Percentiles rank a stretch among this genome's conserved stretches.
These are phyloP conservation scores for Magnolia changhungtana DNA, from an alignment of 164 flowering plant species.

Conservation along the genomic window DNA sequence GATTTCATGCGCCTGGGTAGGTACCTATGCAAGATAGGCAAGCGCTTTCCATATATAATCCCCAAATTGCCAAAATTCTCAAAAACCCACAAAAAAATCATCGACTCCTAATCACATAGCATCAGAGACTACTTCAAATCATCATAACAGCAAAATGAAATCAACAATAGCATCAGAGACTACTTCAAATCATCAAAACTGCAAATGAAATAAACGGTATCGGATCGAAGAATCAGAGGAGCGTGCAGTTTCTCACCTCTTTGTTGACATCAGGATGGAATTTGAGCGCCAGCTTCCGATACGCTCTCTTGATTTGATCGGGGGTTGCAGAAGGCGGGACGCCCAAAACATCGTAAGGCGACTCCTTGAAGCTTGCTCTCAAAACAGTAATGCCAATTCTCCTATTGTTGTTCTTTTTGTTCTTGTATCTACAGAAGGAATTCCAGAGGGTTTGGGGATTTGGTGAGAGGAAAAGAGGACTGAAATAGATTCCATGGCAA, in stretches of 20 bases:
- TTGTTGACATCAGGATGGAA: constrained; percentile 97
- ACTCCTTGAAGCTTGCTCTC: constrained; percentile 57
- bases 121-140: background rate
- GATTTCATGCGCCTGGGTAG: too few species aligned
- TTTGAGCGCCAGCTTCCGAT: constrained; percentile 87
- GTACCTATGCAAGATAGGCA: too few species aligned
- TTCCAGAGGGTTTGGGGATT: background rate
- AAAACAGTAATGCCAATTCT: constrained; percentile 15
- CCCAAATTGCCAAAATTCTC: background rate
- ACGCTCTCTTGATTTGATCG: constrained; percentile 81
- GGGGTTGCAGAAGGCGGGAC: constrained; percentile 71
- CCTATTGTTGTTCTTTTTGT: constrained; percentile 19
- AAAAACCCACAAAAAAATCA: background rate
- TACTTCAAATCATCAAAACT: background rate
- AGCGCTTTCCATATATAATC: too few species aligned
- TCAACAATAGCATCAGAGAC: background rate
- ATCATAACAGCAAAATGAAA: background rate
- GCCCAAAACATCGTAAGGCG: constrained; percentile 86
- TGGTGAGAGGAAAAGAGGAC: constrained; percentile 1
- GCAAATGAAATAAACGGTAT: background rate
- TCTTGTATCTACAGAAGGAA: background rate
- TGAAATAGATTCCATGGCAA: constrained; percentile 18
- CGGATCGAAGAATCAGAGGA: background rate
- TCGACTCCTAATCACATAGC: background rate
- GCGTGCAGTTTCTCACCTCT: constrained; percentile 41